Evolutionary conservation across 176 grass and related monocot genomes (phyloP), one percentile per base, ranked within the genome.

Genomic region (Ampelocalamus luodianensis): DNA sequence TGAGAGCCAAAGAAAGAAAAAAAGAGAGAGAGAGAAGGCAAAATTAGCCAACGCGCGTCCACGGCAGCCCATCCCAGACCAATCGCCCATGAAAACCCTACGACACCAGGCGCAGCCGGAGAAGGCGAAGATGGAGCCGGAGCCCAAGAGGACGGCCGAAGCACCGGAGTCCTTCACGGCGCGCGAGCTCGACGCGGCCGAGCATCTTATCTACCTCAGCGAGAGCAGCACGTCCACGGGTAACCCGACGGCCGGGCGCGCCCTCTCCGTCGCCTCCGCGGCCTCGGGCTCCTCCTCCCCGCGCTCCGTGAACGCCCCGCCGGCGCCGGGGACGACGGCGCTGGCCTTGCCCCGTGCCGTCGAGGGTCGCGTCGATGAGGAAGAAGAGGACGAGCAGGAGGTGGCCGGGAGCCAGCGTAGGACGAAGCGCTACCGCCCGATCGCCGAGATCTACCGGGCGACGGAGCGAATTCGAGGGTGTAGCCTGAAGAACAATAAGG

Each of bases 361-460:
- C 5, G 74, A 5, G 1, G 79, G 13, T 36, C 22, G 12, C 43
- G 12, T 62, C 10, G 82, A 65, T 38, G 68, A 42, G 23, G 82
- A 64, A 32, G 88, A 82, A 8, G 74, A 76, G 3, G 68, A 83
- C 27, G 82, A 74, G 34, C 50, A 88, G 50, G 87, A 86, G 62
- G 83, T 74, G 10, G 1, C 68, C 1, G 70, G 76, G 20, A 84
- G 53, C 53, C 65, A 61, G 77, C 65, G 95, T 13, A 87, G 45
- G 86, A 81, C 42, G 78, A 87, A 48, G 78, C 74, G 87, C 80
- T 89, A 78, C 49, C 89, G 91, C 37, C 40, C 66, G 85, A 87
- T 92, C 80, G 40, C 68, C 2, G 87, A 92, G 79, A 74, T 98
- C 80, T 98, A 95, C 63, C 68, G 36, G 1, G 70, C 65, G 16